Base-by-base conservation (phyloP, 2,329 filamentous ascomycete species). In the Fusarium pseudograminearum region DNA sequence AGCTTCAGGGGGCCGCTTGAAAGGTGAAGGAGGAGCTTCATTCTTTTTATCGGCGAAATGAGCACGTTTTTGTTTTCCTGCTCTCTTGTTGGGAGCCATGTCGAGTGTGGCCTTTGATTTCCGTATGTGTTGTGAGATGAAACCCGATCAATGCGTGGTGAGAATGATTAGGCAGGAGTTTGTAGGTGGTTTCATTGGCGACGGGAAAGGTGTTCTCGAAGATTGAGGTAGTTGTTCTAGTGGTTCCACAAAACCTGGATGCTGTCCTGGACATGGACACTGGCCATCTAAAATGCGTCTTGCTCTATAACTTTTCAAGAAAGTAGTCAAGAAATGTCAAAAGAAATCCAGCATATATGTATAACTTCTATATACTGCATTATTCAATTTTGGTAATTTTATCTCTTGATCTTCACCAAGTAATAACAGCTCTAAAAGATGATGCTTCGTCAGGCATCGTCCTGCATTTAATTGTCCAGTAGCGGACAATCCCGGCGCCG, bases 1-100 rank as follows among this genome's bases (percentile, higher is more conserved):
- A 33, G 85, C 83, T 50, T 86, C 78, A 1, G 92, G 88, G 1
- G 89, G 88, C 62, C 83, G 83, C 71, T 86, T 86, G 84, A 96
- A 97, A 10, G 93, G 93, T 31, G 84, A 78, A 1, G 90, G 90
- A 10, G 83, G 84, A 7, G 78, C 75, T 24, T 62, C 69, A 63
- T 78, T 65, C 76, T 64, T 74, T 72, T 40, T 72, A 65, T 33
- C 72, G 53, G 31, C 73, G 64, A 65, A 57, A 66, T 73, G 67
- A 71, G 61, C 22, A 57, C 34, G 69, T 38, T 67, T 79, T 76
- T 61, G 74, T 61, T 80, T 81, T 42, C 71, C 76, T 20, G 72
- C 51, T 65, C 74, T 76, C 75, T 82, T 79, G 46, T 74, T 56
- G 7, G 80, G 77, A 51, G 77, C 76, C 78, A 80, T 79, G 50